A percentile compares a stretch with the other conserved stretches of the same genome.
Evolutionary conservation across 2,329 filamentous ascomycete genomes (phyloP).

Genomic region (Hypoxylon sp.): DNA sequence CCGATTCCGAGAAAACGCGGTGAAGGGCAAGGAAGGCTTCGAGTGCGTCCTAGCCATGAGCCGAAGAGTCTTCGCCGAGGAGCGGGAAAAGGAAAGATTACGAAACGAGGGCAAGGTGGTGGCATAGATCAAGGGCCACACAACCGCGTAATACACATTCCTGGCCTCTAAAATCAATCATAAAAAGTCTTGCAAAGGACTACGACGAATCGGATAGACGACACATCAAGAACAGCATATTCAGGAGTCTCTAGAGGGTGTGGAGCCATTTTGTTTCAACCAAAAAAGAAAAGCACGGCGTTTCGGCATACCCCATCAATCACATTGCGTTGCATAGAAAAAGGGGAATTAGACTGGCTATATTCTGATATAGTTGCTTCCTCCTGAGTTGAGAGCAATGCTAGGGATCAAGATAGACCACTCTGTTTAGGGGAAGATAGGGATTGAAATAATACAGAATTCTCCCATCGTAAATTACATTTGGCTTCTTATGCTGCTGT

Average conservation of each 20-base stretch:
- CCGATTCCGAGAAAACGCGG: constrained; percentile 91
- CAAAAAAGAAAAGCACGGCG: constrained; percentile 52
- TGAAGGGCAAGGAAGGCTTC: constrained; percentile 92
- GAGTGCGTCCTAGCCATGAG: constrained; percentile 96
- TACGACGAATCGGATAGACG: constrained; percentile 36
- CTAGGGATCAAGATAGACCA: constrained; percentile 25
- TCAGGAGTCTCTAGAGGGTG: constrained; percentile 46
- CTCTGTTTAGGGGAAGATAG: constrained; percentile 21
- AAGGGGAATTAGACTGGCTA: constrained; percentile 36
- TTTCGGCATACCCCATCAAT: constrained; percentile 54
- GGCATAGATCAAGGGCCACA: constrained; percentile 30
- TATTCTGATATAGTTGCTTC: constrained; percentile 17
- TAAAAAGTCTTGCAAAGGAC: constrained; percentile 15
- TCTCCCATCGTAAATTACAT: constrained; percentile 15
- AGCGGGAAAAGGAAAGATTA: constrained; percentile 74
- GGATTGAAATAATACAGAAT: constrained; percentile 30
- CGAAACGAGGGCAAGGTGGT: constrained; percentile 52
- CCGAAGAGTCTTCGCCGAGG: constrained; percentile 89
- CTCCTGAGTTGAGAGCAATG: constrained; percentile 1
- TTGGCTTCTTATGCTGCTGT: not conserved
- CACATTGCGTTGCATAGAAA: constrained; percentile 39
- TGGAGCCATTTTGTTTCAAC: constrained; percentile 28
- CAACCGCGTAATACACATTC: not conserved
- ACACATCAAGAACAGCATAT: constrained; percentile 39
- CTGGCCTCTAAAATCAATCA: constrained; percentile 10